These are phyloP conservation scores for Macrocystidia cucumis DNA, from an alignment of 1,284 basidiomycete species.

Conservation along the genomic window DNA sequence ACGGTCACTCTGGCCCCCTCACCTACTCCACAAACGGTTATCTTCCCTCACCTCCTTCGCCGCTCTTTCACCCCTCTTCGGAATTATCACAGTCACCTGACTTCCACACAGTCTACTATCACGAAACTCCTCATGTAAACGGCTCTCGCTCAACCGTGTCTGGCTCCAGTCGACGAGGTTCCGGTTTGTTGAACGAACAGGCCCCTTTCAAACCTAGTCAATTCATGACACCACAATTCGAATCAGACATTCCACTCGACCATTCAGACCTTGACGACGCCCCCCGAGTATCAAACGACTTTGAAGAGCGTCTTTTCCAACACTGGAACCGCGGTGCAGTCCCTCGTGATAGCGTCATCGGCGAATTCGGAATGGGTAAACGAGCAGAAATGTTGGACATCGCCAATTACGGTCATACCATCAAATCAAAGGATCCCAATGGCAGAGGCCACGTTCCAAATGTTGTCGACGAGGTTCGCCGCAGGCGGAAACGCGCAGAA, in stretches of 20 bases:
- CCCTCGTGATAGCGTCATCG: slow-evolving; percentile 72
- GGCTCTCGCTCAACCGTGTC: slow-evolving; percentile 21
- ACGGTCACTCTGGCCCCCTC: slow-evolving; percentile 6
- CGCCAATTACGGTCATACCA: slow-evolving; percentile 66
- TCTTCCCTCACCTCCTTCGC: slow-evolving; percentile 6
- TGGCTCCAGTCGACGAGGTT: slow-evolving; percentile 20
- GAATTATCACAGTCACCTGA: slow-evolving; percentile 22
- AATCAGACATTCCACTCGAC: slow-evolving; percentile 3
- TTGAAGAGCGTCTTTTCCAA: slow-evolving; percentile 71
- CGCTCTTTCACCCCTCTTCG: slow-evolving; percentile 20
- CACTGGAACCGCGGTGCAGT: slow-evolving; percentile 81
- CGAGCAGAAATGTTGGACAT: slow-evolving; percentile 76
- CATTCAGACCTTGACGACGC: slow-evolving; percentile 15
- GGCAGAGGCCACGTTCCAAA: slow-evolving; percentile 13
- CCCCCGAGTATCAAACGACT: slow-evolving; percentile 55
- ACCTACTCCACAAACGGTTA: slow-evolving; percentile 12
- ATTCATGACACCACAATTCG: slow-evolving; percentile 20
- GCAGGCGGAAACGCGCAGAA: slow-evolving; percentile 42
- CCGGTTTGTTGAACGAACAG: slow-evolving; percentile 42
- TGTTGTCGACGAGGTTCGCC: slow-evolving; percentile 15
- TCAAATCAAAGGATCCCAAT: slow-evolving; percentile 21
- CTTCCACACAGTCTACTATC: slow-evolving; percentile 13
- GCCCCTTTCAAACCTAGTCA: slow-evolving; percentile 34
- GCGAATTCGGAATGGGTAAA: slow-evolving; percentile 62
- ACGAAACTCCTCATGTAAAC: slow-evolving; percentile 15